phyloP scores from a whole-genome alignment of 225 moss, liverwort and hornwort genomes.

The Pseudisothecium myosuroides region DNA sequence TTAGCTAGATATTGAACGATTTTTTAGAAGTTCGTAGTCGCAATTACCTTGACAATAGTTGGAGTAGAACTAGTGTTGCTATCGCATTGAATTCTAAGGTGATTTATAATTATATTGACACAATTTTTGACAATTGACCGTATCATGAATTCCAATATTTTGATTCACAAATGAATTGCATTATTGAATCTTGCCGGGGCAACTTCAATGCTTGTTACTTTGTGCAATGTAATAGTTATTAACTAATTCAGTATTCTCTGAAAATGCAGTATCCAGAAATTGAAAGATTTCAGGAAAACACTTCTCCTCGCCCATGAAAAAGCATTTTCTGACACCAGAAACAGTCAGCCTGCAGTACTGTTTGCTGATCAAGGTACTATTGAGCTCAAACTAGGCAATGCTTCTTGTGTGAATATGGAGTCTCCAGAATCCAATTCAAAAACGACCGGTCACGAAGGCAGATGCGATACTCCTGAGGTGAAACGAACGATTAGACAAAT shows the following conservation, averaged over 20 bases:
- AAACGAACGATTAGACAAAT: not conserved
- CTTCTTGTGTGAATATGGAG: not conserved
- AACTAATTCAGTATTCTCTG: not conserved
- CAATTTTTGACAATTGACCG: too few relatives aligned
- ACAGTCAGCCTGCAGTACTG: not conserved
- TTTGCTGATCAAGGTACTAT: not conserved
- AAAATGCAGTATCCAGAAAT: not conserved
- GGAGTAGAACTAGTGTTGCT: not conserved
- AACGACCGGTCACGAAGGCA: not conserved
- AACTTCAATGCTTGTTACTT: not conserved
- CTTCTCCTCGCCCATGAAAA: slow-evolving; percentile 17
- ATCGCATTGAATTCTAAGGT: not conserved
- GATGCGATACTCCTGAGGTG: not conserved
- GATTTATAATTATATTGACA: not conserved
- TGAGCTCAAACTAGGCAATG: not conserved
- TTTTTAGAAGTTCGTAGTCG: not conserved
- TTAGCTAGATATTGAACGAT: not conserved
- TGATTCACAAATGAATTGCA: not conserved
- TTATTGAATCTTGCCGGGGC: not conserved
- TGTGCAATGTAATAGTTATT: not conserved
- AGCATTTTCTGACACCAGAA: not conserved
- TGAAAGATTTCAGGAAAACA: slow-evolving; percentile 15
- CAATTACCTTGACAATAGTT: not conserved
- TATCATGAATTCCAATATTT: not conserved
- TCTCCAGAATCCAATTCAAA: not conserved